Evolutionary conservation across 2,329 filamentous ascomycete genomes (phyloP), one percentile per base, ranked within the genome.

Genomic region (Pseudogymnoascus sp.): DNA sequence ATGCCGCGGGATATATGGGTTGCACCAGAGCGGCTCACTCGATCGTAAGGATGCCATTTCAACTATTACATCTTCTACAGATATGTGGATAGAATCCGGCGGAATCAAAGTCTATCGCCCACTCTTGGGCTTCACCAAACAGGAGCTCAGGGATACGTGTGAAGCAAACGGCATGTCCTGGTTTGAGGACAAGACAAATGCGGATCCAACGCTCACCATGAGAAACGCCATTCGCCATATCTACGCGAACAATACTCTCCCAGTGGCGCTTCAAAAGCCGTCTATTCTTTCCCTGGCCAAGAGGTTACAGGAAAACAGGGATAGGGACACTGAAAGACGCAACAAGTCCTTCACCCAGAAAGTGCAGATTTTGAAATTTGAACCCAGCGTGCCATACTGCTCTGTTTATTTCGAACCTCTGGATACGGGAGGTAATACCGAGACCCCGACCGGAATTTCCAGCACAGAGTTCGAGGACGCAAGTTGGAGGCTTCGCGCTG

Each of bases 141-240:
- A 84, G 59, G 78, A 86, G 36, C 78, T 97, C n/a, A 79, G 87
- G 44, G 83, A 84, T 1, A 92, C 90, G 0, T 97, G 93, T 69
- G 73, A 86, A 64, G 77, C 81, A n/a, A 81, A 86, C 65, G 74
- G 78, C 0, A 75, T 95, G 8, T 75, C 77, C 0, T 97, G 90
- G 88, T 89, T 91, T 65, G 90, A 94, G 71, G 94, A 99, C 71
- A 76, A 79, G 41, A 97, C 92, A 1, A 99, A 99, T 70, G 73
- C 78, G 13, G 88, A 97, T 68, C 81, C 79, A 7, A 91, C 86
- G 0, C 75, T 95, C 63, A 96, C 94, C 0, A 75, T 81, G 47
- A 84, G 94, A 37, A 99, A 99, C 69, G 86, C 93, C 0, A 78
- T 97, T 37, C 84, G 93, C 33, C 77, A 88, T 71, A 72, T 96